Percentiles rank a stretch among this genome's conserved stretches.
Conservation (phyloP, 768 basidiomycete genomes). For the Guyanaporus albipodus region DNA sequence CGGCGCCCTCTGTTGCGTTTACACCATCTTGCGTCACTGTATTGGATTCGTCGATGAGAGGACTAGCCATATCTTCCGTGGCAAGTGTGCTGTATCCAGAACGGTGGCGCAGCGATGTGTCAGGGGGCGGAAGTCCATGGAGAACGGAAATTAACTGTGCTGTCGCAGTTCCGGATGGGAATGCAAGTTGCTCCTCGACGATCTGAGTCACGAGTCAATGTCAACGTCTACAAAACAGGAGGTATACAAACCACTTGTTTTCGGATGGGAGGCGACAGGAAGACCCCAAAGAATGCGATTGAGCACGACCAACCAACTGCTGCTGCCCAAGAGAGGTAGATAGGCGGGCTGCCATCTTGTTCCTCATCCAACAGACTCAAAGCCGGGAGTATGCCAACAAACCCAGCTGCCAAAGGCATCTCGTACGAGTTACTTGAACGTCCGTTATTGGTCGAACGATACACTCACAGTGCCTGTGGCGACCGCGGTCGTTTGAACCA, state of each 20-base stretch:
- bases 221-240: neutral
- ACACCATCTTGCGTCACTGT: conserved; percentile 21
- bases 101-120: conserved; percentile 51
- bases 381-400: conserved; percentile 93
- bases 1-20: conserved; percentile 23
- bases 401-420: conserved; percentile 84
- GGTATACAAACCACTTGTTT: conserved; percentile 77
- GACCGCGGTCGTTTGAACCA: conserved; percentile 92
- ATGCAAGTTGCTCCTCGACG: conserved; percentile 88
- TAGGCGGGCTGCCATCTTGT: conserved; percentile 72
- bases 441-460: neutral
- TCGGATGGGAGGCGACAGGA: conserved; percentile 89
- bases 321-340: conserved; percentile 68
- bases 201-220: conserved; percentile 47
- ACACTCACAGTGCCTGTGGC: conserved; percentile 70
- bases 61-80: conserved; percentile 31
- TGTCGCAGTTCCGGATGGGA: conserved; percentile 95
- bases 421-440: conserved; percentile 12
- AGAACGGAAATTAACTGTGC: conserved; percentile 92
- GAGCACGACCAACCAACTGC: conserved; percentile 85
- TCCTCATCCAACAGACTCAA: conserved; percentile 70
- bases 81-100: conserved; percentile 48
- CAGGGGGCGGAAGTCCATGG: conserved; percentile 69
- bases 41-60: conserved; percentile 1
- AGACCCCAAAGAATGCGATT: conserved; percentile 98